Base-by-base conservation (phyloP, 2,329 filamentous ascomycete species). In the Ophiostoma triangulosporum region DNA sequence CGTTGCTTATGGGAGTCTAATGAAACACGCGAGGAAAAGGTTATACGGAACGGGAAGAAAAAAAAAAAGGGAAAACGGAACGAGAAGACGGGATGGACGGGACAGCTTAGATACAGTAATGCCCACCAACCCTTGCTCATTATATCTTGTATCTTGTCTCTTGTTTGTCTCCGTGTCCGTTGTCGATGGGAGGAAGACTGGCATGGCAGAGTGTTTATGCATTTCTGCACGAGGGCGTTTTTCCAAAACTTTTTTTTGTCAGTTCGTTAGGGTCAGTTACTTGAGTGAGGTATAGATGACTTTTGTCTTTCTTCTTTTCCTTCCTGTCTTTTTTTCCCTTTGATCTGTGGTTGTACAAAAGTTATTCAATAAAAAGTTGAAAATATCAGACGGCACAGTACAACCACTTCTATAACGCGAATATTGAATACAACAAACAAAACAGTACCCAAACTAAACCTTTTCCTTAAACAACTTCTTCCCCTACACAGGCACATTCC, bases 401-500 rank as follows among this genome's bases (percentile, higher is more conserved):
- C n/a, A 31, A 31, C 29, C 6, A 31, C 29, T 6, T 31, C 29
- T 3, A 11, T 11, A 31, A 31, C 29, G 29, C n/a, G n/a, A n/a
- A n/a, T n/a, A n/a, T n/a, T n/a, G n/a, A n/a, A n/a, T n/a, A n/a
- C 20, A 40, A 22, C 6, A 24, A 24, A 24, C 20, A 4, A 43
- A 43, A 43, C 12, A 24, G 24, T 11, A 43, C n/a, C 11, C n/a
- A 26, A 24, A 17, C 29, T 6, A 31, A 43, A 43, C 9, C 38
- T 31, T 31, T 31, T 31, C 29, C 12, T 6, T 31, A 38, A 43
- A 43, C 11, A 24, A 24, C 12, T 6, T 8, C 35, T n/a, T 2
- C 6, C 6, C 35, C 60, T 63, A 75, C 15, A 74, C 71, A 2
- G 81, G 80, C 43, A 80, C 80, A 64, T 85, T 81, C 57, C 76